A percentile compares a stretch with the other conserved stretches of the same genome.
Evolutionary conservation across 352 stramenopile species (phyloP).

Genomic region (Globisporangium radiosum): DNA sequence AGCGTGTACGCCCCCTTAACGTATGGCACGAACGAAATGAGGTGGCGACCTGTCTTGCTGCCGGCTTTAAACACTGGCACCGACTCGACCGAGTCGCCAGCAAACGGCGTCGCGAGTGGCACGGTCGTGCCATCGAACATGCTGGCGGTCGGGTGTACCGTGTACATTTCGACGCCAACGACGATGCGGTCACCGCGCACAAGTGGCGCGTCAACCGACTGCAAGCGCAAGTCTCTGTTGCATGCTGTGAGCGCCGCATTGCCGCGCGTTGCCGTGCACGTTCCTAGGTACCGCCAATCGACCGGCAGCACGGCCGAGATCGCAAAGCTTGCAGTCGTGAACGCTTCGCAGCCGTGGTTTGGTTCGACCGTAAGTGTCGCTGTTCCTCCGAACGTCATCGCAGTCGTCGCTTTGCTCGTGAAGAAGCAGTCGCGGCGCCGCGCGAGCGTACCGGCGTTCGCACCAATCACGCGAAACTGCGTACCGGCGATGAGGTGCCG

Average conservation of each 20-base stretch:
- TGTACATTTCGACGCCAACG: slow-evolving; percentile 70
- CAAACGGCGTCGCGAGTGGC: slow-evolving; percentile 64
- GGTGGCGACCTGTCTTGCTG: slow-evolving; percentile 63
- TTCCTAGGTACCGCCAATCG: slow-evolving; percentile 69
- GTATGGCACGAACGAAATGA: slow-evolving; percentile 83
- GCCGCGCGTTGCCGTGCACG: slow-evolving; percentile 32
- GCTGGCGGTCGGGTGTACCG: slow-evolving; percentile 44
- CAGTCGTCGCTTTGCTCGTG: slow-evolving; percentile 34
- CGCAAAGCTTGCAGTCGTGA: slow-evolving; percentile 28
- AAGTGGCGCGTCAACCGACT: slow-evolving; percentile 32
- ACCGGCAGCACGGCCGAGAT: slow-evolving; percentile 49
- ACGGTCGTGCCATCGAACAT: slow-evolving; percentile 52
- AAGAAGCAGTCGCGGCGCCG: slow-evolving; percentile 65
- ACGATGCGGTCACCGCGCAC: slow-evolving; percentile 75
- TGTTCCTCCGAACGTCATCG: slow-evolving; percentile 18
- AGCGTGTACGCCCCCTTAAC: slow-evolving; percentile 89
- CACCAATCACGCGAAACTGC: slow-evolving; percentile 53
- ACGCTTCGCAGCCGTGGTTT: slow-evolving; percentile 49
- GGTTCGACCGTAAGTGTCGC: slow-evolving; percentile 39
- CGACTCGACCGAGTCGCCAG: slow-evolving; percentile 39
- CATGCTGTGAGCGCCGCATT: slow-evolving; percentile 30
- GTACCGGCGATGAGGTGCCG: slow-evolving; percentile 46
- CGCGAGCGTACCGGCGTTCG: slow-evolving; percentile 49
- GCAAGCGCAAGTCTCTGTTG: slow-evolving; percentile 28
- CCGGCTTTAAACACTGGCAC: slow-evolving; percentile 68